Percentiles rank a stretch among this genome's conserved stretches.
phyloP scores from a whole-genome alignment of 768 basidiomycete genomes.

The Chlorophyllum brunneum region DNA sequence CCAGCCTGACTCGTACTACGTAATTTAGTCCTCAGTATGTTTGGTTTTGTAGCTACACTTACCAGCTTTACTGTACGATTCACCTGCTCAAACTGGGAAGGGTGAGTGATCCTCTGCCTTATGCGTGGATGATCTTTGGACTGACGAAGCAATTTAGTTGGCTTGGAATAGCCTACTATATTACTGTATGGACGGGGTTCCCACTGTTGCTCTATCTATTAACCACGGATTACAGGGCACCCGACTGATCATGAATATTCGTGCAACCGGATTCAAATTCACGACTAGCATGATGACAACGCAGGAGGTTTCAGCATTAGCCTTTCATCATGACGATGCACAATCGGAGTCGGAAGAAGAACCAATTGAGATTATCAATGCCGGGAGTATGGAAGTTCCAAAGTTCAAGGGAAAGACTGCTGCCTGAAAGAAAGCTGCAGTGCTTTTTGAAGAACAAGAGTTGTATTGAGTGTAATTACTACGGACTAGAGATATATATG shows the following conservation, averaged over 20 bases:
- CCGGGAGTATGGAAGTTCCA: too few species aligned
- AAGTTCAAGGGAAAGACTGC: too few species aligned
- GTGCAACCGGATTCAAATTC: background rate
- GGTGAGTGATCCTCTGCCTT: background rate
- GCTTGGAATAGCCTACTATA: constrained; percentile 3
- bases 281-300: constrained; percentile 7
- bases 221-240: constrained; percentile 4
- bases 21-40: background rate
- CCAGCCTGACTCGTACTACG: background rate
- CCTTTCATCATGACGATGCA: too few species aligned
- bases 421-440: too few species aligned
- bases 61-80: background rate
- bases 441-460: too few species aligned
- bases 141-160: background rate
- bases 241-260: constrained; percentile 10
- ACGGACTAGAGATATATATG: too few species aligned
- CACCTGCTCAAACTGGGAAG: constrained; percentile 9
- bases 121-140: too few species aligned
- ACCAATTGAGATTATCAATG: too few species aligned
- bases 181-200: background rate
- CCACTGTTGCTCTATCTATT: too few species aligned
- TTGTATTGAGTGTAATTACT: too few species aligned
- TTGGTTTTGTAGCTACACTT: background rate
- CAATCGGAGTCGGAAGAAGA: too few species aligned
- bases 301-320: constrained; percentile 2